Percentiles rank a stretch among this genome's conserved stretches.
phyloP scores from a whole-genome alignment of 106 monocot species.

The Acorus calamus region DNA sequence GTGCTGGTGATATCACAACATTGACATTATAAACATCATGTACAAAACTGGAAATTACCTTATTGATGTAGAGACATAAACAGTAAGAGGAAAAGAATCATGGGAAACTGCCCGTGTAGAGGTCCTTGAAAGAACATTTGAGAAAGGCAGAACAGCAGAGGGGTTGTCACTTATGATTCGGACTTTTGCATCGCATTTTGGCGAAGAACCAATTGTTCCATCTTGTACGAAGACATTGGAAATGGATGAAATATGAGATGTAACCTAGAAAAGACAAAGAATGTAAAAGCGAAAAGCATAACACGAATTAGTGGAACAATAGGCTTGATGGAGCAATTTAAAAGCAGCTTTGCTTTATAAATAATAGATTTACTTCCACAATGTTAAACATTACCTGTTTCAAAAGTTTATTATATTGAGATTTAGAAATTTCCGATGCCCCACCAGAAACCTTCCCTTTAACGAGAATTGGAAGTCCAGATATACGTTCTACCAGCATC shows the following conservation, averaged over 20 bases:
- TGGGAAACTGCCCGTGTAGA: constrained; percentile 66
- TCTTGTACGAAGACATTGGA: constrained; percentile 83
- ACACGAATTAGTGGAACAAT: neutral
- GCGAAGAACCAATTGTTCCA: constrained; percentile 62
- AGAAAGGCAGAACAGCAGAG: constrained; percentile 48
- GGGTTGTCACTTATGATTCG: constrained; percentile 86
- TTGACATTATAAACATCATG: too few species aligned
- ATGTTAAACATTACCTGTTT: constrained; percentile 41
- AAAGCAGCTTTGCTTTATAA: too few species aligned
- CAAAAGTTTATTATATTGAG: constrained; percentile 72
- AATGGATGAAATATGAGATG: constrained; percentile 72
- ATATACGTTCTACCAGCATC: constrained; percentile 29
- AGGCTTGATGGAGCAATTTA: too few species aligned
- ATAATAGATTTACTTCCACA: too few species aligned
- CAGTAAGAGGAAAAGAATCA: constrained; percentile 72
- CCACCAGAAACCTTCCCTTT: constrained; percentile 59
- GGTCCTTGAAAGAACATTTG: constrained; percentile 49
- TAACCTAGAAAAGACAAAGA: constrained; percentile 47
- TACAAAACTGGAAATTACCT: constrained; percentile 37
- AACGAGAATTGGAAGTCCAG: constrained; percentile 47
- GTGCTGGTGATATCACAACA: too few species aligned
- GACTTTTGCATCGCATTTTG: constrained; percentile 81
- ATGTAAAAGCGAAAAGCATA: neutral
- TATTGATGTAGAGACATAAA: constrained; percentile 73
- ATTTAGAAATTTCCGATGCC: constrained; percentile 51